Base-by-base conservation (phyloP, 2,329 filamentous ascomycete species). In the Saccharata proteae region DNA sequence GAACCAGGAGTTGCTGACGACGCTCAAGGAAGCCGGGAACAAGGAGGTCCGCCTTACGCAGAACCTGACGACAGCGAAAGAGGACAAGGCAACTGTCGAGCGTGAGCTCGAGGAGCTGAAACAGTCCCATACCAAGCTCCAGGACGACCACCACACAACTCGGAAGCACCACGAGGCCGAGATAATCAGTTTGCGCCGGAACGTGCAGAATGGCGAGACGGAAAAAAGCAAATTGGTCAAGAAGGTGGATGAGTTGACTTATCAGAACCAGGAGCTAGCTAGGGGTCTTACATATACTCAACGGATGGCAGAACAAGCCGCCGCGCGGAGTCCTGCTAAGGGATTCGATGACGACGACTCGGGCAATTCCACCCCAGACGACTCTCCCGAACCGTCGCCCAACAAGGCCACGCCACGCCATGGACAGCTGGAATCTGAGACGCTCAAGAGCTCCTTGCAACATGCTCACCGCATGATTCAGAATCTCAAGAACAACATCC, bases 381-480 rank as follows among this genome's bases (percentile, higher is more conserved):
- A 88, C 47, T 93, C 88, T 1, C 90, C 88, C 4, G 86, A 88
- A 6, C 71, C 80, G 1, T 96, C 88, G 1, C 90, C 90, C 0
- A 72, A 83, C 50, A 98, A 96, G 61, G 78, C 77, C 36, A 94
- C 88, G 2, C 88, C 88, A 16, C 74, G 90, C 15, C 88, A 94
- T 55, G 77, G 82, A 21, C 77, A 84, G 58, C 69, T 98, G n/a
- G 90, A 98, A 57, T 80, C 84, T 0, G 90, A 98, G 60, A 98
- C 90, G 0, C 64, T 98, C 43, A 92, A 90, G 61, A 92, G 86
- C 32, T 94, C 88, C 16, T 69, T 96, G 16, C 79, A 85, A 43
- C 90, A 98, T 53, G 88, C 90, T 22, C 90, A 96, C 54, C 76
- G 88, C 36, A 94, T 93, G 60, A 94, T 98, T 37, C 88, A 96